Evolutionary conservation across 2,329 filamentous ascomycete species (phyloP).

Genomic region (Aspergillus texensis): DNA sequence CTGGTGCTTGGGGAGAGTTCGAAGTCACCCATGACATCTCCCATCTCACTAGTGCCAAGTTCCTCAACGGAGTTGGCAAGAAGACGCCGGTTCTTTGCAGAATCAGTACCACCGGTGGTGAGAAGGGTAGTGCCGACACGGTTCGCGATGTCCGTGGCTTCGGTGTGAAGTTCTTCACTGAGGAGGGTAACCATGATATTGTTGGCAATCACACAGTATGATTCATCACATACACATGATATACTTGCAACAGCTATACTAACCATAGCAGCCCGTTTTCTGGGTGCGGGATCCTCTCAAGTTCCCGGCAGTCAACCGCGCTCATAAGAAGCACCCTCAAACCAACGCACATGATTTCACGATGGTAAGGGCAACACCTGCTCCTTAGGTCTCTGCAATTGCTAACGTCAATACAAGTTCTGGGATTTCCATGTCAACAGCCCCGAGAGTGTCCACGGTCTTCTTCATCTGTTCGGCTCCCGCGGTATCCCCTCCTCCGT

Average conservation of each 20-base stretch:
- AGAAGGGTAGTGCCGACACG: conserved; percentile 52
- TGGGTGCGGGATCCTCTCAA: conserved; percentile 49
- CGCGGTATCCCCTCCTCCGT: conserved; percentile 52
- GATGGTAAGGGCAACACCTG: conserved; percentile 40
- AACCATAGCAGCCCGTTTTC: conserved; percentile 40
- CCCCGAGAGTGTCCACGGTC: conserved; percentile 61
- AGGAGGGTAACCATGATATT: conserved; percentile 50
- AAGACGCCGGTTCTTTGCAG: conserved; percentile 55
- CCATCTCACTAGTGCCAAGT: conserved; percentile 58
- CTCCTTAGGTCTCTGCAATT: neutral
- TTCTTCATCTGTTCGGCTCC: conserved; percentile 65
- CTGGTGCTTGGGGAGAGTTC: conserved; percentile 62
- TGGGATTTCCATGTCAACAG: conserved; percentile 63
- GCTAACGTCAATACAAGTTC: conserved; percentile 45
- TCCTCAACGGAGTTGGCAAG: conserved; percentile 58
- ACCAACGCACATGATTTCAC: conserved; percentile 67
- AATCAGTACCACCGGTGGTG: conserved; percentile 51
- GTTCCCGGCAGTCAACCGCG: conserved; percentile 53
- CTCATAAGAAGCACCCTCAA: conserved; percentile 67
- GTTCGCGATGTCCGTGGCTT: conserved; percentile 55
- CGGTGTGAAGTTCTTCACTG: conserved; percentile 55
- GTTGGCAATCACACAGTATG: conserved; percentile 27
- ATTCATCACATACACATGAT: conserved; percentile 1
- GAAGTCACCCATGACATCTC: conserved; percentile 63
- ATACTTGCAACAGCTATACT: neutral